Evolutionary conservation across 2,329 filamentous ascomycete genomes (phyloP).

Genomic region (Talaromyces sp.): DNA sequence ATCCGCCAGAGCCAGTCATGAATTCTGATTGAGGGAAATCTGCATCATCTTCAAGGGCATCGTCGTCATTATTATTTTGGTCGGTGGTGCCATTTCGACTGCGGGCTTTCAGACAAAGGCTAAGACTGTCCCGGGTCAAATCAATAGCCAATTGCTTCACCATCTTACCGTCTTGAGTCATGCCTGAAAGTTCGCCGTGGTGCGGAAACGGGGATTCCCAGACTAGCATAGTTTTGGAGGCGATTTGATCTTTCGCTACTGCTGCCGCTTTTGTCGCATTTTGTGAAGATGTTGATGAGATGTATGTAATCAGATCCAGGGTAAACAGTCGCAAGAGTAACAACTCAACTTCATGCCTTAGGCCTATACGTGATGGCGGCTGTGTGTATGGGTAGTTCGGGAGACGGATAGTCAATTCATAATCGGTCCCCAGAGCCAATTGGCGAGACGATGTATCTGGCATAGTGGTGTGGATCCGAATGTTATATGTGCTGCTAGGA

Average conservation of each 20-base stretch:
- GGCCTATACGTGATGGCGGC: constrained; percentile 32
- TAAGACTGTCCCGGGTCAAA: constrained; percentile 11
- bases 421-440: constrained; percentile 35
- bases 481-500: constrained; percentile 35
- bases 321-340: constrained; percentile 36
- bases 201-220: constrained; percentile 29
- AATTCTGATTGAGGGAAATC: constrained; percentile 1
- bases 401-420: constrained; percentile 35
- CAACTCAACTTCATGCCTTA: constrained; percentile 34
- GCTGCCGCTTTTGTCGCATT: not conserved
- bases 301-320: constrained; percentile 36
- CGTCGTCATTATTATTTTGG: not conserved
- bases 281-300: constrained; percentile 24
- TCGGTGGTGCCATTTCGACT: not conserved
- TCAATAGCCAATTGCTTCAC: constrained; percentile 14
- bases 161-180: not conserved
- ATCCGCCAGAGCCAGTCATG: constrained; percentile 6
- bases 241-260: not conserved
- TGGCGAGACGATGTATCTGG: constrained; percentile 21
- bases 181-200: constrained; percentile 15
- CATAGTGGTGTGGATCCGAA: constrained; percentile 38
- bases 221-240: not conserved
- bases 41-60: not conserved
- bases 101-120: not conserved
- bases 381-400: constrained; percentile 31